Evolutionary conservation across 1,284 basidiomycete species (phyloP), one percentile per base, ranked within the genome.

Genomic region (Puccinia horiana): DNA sequence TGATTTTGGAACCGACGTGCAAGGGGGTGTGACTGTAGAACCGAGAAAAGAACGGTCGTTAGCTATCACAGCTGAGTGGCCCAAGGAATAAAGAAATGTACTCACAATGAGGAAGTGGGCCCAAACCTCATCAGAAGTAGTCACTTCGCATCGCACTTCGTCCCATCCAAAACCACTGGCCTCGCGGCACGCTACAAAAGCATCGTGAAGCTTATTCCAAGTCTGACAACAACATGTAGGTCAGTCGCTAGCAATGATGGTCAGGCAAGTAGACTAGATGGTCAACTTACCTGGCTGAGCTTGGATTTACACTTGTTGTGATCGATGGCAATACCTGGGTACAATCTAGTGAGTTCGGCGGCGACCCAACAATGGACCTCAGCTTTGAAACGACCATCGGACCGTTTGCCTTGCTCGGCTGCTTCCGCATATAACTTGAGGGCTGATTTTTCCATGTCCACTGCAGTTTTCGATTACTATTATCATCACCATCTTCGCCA

Each of bases 161-260:
- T 67, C 63, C 63, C 63, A 67, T 67, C 63, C 63, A 67, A 67
- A 67, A 16, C 63, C 40, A 29, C 32, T 67, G 37, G 63, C 16
- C 11, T 67, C 8, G 16, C 23, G 9, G 40, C 32, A 67, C 3
- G 63, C 23, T 8, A 40, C 4, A 67, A 67, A 67, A 23, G 35
- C 29, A 14, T 67, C 63, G 40, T 67, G 40, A 18, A 32, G 8
- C n/a, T 67, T 67, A 6, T 67, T 67, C 35, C 37, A 67, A 2
- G 32, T 14, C 63, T 67, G 35, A 18, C 40, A 23, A 16, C 37
- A 67, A 11, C n/a, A n/a, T n/a, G n/a, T n/a, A n/a, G n/a, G n/a
- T n/a, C n/a, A n/a, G n/a, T n/a, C n/a, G n/a, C n/a, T n/a, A n/a
- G n/a, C n/a, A n/a, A n/a, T n/a, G n/a, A n/a, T n/a, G n/a, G n/a